These are phyloP conservation scores for Paecilomyces variotii DNA, from an alignment of 2,329 filamentous ascomycete genomes.

Conservation along the genomic window DNA sequence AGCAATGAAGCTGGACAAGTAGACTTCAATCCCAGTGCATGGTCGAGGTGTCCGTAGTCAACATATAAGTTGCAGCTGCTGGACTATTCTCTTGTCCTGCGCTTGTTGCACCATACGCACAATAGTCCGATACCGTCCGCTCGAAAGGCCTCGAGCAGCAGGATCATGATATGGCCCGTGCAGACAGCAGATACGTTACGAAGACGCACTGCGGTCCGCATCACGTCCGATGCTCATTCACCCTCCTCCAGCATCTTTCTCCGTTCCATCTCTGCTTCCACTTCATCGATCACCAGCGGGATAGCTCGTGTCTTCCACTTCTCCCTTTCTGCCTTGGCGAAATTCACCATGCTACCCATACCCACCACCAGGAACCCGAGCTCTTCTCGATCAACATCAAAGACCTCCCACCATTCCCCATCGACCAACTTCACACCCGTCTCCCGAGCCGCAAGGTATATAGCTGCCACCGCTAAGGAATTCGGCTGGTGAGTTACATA, in stretches of 20 bases:
- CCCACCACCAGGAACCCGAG: conserved; percentile 86
- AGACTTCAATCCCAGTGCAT: too few relatives aligned
- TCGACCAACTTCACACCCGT: conserved; percentile 69
- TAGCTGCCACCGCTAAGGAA: conserved; percentile 74
- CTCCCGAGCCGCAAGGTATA: conserved; percentile 83
- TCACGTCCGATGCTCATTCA: conserved; percentile 20
- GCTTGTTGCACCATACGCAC: not conserved
- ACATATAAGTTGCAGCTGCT: not conserved
- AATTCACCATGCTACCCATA: conserved; percentile 69
- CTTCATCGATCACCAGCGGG: conserved; percentile 49
- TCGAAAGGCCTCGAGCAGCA: not conserved
- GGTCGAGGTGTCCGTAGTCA: not conserved
- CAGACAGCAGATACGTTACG: not conserved
- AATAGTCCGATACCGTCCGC: not conserved
- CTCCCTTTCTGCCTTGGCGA: conserved; percentile 53
- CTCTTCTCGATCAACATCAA: conserved; percentile 91
- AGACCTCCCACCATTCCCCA: conserved; percentile 94
- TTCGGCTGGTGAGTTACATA: conserved; percentile 90
- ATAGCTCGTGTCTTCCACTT: conserved; percentile 48
- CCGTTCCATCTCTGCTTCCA: conserved; percentile 54
- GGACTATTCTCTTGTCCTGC: not conserved
- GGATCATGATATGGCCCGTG: not conserved
- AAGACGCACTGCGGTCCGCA: not conserved
- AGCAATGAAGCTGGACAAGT: too few relatives aligned
- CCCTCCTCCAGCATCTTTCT: conserved; percentile 36